A percentile compares a stretch with the other conserved stretches of the same genome.
These are phyloP conservation scores for Diaporthe eres DNA, from an alignment of 2,329 filamentous ascomycete species.

Conservation along the genomic window DNA sequence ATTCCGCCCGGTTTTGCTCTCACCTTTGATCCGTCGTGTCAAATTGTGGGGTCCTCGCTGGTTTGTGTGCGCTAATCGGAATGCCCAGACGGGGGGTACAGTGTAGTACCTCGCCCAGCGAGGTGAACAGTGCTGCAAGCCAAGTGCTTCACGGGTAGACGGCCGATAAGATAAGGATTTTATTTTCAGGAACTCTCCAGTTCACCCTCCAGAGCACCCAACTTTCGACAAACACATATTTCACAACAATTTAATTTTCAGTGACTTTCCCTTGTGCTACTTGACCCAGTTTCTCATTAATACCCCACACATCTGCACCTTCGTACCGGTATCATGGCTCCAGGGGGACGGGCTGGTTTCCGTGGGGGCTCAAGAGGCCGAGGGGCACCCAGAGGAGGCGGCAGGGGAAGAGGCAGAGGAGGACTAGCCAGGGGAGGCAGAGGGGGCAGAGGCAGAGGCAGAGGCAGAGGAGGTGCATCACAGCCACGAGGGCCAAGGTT, in stretches of 20 bases:
- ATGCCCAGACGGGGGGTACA: conserved; percentile 22
- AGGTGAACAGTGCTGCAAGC: neutral
- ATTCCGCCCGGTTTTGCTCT: conserved; percentile 54
- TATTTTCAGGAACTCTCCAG: conserved; percentile 16
- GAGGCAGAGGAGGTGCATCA: conserved; percentile 43
- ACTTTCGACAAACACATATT: neutral
- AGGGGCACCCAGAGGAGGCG: conserved; percentile 45
- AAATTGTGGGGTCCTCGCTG: conserved; percentile 40
- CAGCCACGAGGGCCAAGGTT: conserved; percentile 56
- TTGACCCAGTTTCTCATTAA: neutral
- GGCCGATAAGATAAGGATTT: conserved; percentile 40
- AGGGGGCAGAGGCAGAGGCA: conserved; percentile 49
- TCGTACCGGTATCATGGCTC: conserved; percentile 40
- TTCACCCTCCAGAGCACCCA: neutral
- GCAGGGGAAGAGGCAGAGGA: conserved; percentile 48
- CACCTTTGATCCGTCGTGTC: conserved; percentile 39
- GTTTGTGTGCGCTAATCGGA: conserved; percentile 40
- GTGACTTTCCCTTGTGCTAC: neutral
- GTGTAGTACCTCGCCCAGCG: neutral
- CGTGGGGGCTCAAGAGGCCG: conserved; percentile 52
- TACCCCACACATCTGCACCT: too few relatives aligned
- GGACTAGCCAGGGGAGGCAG: conserved; percentile 43
- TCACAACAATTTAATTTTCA: neutral
- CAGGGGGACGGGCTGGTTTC: conserved; percentile 45
- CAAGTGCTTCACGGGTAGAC: conserved; percentile 6